Evolutionary conservation across 2,329 filamentous ascomycete genomes (phyloP).

Genomic region (Calonectria multiphialidica): DNA sequence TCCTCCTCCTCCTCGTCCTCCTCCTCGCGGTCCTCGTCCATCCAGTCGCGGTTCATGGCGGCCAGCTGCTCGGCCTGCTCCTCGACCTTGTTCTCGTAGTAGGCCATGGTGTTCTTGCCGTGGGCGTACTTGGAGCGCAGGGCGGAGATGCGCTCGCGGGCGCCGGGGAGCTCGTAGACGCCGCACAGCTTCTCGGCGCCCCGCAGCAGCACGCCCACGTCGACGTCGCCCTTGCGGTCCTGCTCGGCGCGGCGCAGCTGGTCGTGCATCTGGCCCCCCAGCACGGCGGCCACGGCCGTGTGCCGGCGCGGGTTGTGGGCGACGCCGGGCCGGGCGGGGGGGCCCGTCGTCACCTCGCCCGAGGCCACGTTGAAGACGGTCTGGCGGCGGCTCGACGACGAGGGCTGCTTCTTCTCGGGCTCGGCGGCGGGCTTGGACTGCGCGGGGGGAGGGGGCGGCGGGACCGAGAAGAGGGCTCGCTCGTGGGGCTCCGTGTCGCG

Average conservation of each 20-base stretch:
- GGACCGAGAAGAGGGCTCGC: conserved; percentile 92
- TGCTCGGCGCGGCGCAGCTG: conserved; percentile 74
- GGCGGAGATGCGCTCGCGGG: conserved; percentile 78
- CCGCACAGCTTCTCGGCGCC: conserved; percentile 91
- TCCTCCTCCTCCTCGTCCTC: conserved; percentile 64
- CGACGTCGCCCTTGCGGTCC: conserved; percentile 74
- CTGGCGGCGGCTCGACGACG: conserved; percentile 63
- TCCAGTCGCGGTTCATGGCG: conserved; percentile 76
- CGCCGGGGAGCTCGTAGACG: conserved; percentile 88
- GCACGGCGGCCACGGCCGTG: conserved; percentile 89
- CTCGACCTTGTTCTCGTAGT: conserved; percentile 84
- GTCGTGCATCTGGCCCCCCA: conserved; percentile 89
- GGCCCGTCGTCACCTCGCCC: conserved; percentile 71
- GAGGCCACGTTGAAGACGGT: conserved; percentile 76
- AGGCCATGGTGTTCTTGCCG: conserved; percentile 78
- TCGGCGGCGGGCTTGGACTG: conserved; percentile 52
- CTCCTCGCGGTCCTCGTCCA: conserved; percentile 67
- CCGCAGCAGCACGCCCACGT: conserved; percentile 85
- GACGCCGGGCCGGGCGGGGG: conserved; percentile 58
- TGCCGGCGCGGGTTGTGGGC: conserved; percentile 69
- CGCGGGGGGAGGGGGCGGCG: conserved; percentile 72
- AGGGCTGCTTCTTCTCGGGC: conserved; percentile 50
- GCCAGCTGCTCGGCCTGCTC: conserved; percentile 82
- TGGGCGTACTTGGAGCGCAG: conserved; percentile 79
- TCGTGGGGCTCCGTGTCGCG: conserved; percentile 96